Conservation (phyloP, 768 basidiomycete species). For the Kwoniella dejecticola region DNA sequence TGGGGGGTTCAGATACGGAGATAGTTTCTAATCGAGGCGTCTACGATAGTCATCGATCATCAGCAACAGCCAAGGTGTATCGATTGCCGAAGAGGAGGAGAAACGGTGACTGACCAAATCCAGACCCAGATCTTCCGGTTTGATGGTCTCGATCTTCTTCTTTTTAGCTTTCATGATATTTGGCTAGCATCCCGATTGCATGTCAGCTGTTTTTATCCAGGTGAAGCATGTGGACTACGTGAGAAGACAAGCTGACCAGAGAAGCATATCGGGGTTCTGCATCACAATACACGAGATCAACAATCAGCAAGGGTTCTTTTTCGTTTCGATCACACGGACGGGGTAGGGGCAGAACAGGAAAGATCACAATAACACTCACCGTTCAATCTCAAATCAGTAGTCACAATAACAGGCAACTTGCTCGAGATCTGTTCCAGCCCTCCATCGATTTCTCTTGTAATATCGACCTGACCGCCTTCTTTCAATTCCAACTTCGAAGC, state of each 20-base stretch:
- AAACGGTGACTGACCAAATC: constrained; percentile 66
- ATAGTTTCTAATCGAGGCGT: constrained; percentile 79
- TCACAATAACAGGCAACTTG: constrained; percentile 78
- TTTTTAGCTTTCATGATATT: constrained; percentile 76
- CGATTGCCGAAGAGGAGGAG: no score
- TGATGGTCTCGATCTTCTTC: constrained; percentile 85
- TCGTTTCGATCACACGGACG: background rate
- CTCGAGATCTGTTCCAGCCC: constrained; percentile 81
- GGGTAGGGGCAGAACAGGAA: background rate
- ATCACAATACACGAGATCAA: background rate
- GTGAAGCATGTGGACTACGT: no score
- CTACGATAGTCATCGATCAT: constrained; percentile 18
- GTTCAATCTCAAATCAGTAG: constrained; percentile 87
- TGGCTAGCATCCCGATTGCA: constrained; percentile 38
- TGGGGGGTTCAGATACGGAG: constrained; percentile 84
- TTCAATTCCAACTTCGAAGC: constrained; percentile 81
- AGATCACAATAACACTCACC: no score
- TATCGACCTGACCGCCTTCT: constrained; percentile 65
- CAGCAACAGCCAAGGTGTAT: background rate
- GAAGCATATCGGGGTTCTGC: constrained; percentile 95
- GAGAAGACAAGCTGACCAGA: constrained; percentile 57
- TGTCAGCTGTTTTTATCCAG: no score
- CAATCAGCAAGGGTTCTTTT: background rate
- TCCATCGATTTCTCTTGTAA: constrained; percentile 91
- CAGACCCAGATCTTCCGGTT: constrained; percentile 74